Evolutionary conservation across 2,329 filamentous ascomycete species (phyloP).

Genomic region (Tolypocladium album): DNA sequence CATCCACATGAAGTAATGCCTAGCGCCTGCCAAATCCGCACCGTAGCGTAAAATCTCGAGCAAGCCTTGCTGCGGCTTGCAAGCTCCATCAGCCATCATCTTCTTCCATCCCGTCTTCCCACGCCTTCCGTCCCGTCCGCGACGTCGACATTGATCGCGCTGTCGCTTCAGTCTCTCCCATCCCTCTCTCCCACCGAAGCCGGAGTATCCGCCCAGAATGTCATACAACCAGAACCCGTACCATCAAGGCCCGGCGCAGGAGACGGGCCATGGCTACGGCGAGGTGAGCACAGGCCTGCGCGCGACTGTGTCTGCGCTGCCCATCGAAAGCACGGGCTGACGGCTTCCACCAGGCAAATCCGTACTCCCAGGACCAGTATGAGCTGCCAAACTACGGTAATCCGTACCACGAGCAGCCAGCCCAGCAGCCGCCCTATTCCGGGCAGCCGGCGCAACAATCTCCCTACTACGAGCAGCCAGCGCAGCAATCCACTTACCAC

Average conservation of each 20-base stretch:
- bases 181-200: not conserved
- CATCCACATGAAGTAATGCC: not conserved
- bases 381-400: conserved; percentile 44
- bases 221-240: conserved; percentile 13
- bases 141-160: not conserved
- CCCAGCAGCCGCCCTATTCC: conserved; percentile 1
- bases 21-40: not conserved
- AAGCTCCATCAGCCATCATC: not conserved
- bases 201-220: conserved; percentile 6
- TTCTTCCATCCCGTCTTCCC: not conserved
- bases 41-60: not conserved
- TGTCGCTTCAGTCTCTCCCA: not conserved
- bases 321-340: not conserved
- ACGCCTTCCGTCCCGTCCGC: not conserved
- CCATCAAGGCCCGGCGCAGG: conserved; percentile 9
- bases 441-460: conserved; percentile 21
- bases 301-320: not conserved
- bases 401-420: conserved; percentile 16
- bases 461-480: conserved; percentile 16
- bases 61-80: not conserved
- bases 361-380: conserved; percentile 19
- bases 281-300: conserved; percentile 6
- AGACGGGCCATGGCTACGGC: conserved; percentile 7
- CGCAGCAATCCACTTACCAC: conserved; percentile 9
- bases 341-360: conserved; percentile 3